Evolutionary conservation across 2,329 filamentous ascomycete genomes (phyloP).

Genomic region (Apiospora pterosperma): DNA sequence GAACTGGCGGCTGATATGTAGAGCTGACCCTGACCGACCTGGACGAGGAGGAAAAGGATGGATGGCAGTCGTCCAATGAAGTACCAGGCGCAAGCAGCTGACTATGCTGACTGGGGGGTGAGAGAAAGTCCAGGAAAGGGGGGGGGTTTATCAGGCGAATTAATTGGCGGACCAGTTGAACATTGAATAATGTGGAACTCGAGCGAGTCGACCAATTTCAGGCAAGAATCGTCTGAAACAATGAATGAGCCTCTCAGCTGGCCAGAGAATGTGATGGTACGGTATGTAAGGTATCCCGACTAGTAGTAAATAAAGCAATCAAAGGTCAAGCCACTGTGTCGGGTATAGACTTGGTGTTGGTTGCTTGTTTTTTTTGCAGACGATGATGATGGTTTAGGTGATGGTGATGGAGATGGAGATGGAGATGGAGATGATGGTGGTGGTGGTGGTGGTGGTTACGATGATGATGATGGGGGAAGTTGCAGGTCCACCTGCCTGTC

Average conservation of each 20-base stretch:
- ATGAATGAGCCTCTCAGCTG: not conserved
- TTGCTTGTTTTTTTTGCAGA: not conserved
- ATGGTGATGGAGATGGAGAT: not conserved
- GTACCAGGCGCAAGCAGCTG: not conserved
- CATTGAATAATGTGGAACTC: constrained; percentile 2
- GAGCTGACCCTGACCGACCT: not conserved
- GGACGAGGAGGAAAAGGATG: not conserved
- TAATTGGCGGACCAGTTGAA: constrained; percentile 2
- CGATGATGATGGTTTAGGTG: not conserved
- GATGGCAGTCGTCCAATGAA: not conserved
- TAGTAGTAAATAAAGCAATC: not conserved
- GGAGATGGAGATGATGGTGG: not conserved
- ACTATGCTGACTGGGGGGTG: not conserved
- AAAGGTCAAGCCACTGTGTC: not conserved
- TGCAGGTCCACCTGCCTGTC: not conserved
- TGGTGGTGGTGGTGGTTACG: not conserved
- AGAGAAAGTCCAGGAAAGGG: not conserved
- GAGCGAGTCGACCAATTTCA: constrained; percentile 2
- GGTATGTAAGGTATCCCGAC: not conserved
- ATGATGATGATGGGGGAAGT: not conserved
- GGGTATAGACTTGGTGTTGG: not conserved
- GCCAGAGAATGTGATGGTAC: not conserved
- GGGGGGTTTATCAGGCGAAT: not conserved
- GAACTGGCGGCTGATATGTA: constrained; percentile 1
- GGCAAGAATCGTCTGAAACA: not conserved